Percentiles rank a stretch among this genome's conserved stretches.
phyloP scores from a whole-genome alignment of 306 rosid genomes.

The Corylus heterophylla region DNA sequence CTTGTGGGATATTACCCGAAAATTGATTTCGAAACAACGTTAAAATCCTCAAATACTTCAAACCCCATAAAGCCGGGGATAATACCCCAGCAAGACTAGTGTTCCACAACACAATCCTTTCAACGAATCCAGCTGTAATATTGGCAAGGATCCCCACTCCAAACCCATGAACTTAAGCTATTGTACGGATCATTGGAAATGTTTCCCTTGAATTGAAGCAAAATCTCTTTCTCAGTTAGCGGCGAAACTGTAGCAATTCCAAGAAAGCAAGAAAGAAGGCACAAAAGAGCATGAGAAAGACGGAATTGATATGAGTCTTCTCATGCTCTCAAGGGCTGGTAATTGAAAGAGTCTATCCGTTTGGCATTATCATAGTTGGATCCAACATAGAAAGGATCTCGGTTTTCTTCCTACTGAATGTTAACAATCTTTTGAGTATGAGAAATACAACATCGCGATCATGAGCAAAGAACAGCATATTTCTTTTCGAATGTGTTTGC shows the following conservation, averaged over 20 bases:
- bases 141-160: constrained; percentile 65
- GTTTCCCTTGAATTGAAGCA: constrained; percentile 85
- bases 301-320: constrained; percentile 49
- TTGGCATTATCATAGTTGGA: constrained; percentile 55
- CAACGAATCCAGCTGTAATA: constrained; percentile 74
- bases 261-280: constrained; percentile 44
- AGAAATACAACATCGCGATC: constrained; percentile 37
- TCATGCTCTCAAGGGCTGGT: constrained; percentile 67
- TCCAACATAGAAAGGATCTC: constrained; percentile 34
- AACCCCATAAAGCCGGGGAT: constrained; percentile 66
- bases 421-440: constrained; percentile 17
- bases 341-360: constrained; percentile 49
- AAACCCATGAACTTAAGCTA: constrained; percentile 65
- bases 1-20: constrained; percentile 70
- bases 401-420: constrained; percentile 37
- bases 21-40: constrained; percentile 83
- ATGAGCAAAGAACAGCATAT: constrained; percentile 41
- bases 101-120: constrained; percentile 86
- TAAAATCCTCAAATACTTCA: constrained; percentile 75
- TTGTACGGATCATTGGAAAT: constrained; percentile 68
- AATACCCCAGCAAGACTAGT: constrained; percentile 74
- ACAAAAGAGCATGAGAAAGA: constrained; percentile 77
- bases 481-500: background rate
- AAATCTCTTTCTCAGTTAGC: constrained; percentile 68
- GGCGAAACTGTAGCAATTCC: constrained; percentile 42